Base-by-base conservation (phyloP, 106 monocot genomes). In the Allium fistulosum region DNA sequence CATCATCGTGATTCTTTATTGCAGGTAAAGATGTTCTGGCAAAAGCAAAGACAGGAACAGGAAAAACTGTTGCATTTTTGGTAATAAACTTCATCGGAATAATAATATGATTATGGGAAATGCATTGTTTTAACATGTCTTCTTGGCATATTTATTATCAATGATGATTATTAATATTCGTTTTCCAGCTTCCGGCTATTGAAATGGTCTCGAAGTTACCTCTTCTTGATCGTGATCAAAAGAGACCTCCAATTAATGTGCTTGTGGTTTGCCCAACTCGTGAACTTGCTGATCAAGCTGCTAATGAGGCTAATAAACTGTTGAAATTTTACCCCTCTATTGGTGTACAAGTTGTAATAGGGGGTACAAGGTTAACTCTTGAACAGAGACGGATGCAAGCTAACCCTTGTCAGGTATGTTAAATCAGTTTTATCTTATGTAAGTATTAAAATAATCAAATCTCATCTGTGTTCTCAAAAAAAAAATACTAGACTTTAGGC, bases 21-120 rank as follows among this genome's bases (percentile, higher is more conserved):
- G 51, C 49, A 99, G 99, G 99, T 51, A 93, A 99, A 85, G 99
- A 99, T 78, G 99, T 99, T 58, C 87, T 99, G 59, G 93, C 99
- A 46, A 99, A 85, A 76, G 99, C 99, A 62, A 99, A 74, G 70
- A 99, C 93, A 59, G 99, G 99, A 61, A 99, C 99, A 18, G 93
- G 99, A 60, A 99, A 99, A 72, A 99, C 93, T 53, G 90, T 99
- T 48, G 99, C 90, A 37, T 99, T 99, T 78, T 79, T 99, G 93
- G 99, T 99, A 77, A 75, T 37, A 5, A 37, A 37, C 37, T 37
- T 37, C 37, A 37, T 0, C 37, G 1, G 37, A 37, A 37, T 37
- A 8, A 8, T 56, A 37, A 37, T 1, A 22, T 22, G 22, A 22
- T 37, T 37, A 37, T 37, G 37, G 37, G 37, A 37, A 37, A 37